Base-by-base conservation (phyloP, 1,139 yeast genomes). In the Suhomyces anneliseae region DNA sequence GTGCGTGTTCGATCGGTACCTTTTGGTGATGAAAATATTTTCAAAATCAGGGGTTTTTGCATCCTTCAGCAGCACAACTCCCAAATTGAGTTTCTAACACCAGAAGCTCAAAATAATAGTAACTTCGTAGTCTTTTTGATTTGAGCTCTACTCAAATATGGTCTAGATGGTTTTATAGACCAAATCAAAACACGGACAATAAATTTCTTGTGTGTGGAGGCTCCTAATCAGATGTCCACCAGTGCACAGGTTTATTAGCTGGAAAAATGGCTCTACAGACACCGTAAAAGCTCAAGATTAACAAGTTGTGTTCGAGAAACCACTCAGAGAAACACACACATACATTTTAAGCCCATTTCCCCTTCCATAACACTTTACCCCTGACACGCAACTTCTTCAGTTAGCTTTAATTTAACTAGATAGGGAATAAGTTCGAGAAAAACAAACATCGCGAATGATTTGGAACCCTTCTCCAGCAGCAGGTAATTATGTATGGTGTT, bases 401-500 rank as follows among this genome's bases (percentile, higher is more conserved):
- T 19, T 19, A 4, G 24, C 24, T 19, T 19, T 29, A 29, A 29
- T 29, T 29, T 29, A 29, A 29, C 32, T 29, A 9, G 32, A 29
- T 29, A 9, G 9, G 32, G 32, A 29, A 29, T 11, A 29, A 29
- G 15, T 8, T 36, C 38, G 27, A 36, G 39, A 36, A 36, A 36
- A 36, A 36, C 10, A 38, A 42, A 33, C 14, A 38, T 31, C 32
- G 27, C 40, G 29, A 36, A 11, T 14, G 40, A 42, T 42, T 42
- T 19, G 32, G 44, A 37, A 38, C 44, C 10, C 40, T 38, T n/a
- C 14, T 27, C 38, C 31, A 27, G 14, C 6, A 29, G 32, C 24
- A 19, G 6, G 24, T 19, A 29, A 9, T 9, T 5, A 29, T 29
- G 32, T 29, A 29, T 29, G 11, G 33, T 33, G 27, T 19, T 32